Evolutionary conservation across 2,329 filamentous ascomycete genomes (phyloP).

Genomic region (Fusarium pininemorale): DNA sequence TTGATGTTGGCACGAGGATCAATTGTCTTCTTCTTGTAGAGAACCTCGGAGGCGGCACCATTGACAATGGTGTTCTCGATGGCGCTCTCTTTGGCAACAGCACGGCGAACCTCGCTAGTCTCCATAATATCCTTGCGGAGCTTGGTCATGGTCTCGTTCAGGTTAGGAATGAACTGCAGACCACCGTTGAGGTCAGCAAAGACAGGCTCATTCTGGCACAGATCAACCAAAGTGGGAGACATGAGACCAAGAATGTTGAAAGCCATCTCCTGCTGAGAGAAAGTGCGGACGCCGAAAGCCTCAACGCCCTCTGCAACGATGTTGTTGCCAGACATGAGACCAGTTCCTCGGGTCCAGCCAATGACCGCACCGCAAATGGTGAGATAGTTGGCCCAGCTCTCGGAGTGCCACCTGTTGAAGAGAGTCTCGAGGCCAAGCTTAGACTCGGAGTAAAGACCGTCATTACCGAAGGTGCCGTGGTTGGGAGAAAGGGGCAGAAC

Average conservation of each 20-base stretch:
- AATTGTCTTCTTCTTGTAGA: slow-evolving; percentile 94
- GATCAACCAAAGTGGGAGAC: slow-evolving; percentile 91
- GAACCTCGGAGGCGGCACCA: slow-evolving; percentile 87
- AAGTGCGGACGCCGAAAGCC: slow-evolving; percentile 94
- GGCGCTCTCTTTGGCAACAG: slow-evolving; percentile 93
- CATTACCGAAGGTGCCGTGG: slow-evolving; percentile 97
- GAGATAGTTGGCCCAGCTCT: slow-evolving; percentile 97
- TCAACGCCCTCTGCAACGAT: slow-evolving; percentile 97
- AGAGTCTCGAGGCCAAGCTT: slow-evolving; percentile 97
- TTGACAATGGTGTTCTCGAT: slow-evolving; percentile 98
- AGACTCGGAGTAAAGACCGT: slow-evolving; percentile 97
- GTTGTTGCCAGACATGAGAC: slow-evolving; percentile 98
- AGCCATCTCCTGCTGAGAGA: slow-evolving; percentile 99
- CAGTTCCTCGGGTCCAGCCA: slow-evolving; percentile 98
- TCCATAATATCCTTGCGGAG: slow-evolving; percentile 95
- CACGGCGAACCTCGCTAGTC: slow-evolving; percentile 90
- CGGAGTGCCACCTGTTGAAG: slow-evolving; percentile 98
- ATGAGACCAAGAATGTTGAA: slow-evolving; percentile 98
- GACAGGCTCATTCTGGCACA: slow-evolving; percentile 94
- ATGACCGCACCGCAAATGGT: slow-evolving; percentile 99
- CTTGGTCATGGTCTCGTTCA: slow-evolving; percentile 93
- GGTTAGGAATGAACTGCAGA: slow-evolving; percentile 94
- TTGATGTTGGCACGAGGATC: slow-evolving; percentile 98
- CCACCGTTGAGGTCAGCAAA: slow-evolving; percentile 98
- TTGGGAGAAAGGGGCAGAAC: slow-evolving; percentile 96